Conservation (phyloP, 805 yeast species). For the Wickerhamomyces pijperi region DNA sequence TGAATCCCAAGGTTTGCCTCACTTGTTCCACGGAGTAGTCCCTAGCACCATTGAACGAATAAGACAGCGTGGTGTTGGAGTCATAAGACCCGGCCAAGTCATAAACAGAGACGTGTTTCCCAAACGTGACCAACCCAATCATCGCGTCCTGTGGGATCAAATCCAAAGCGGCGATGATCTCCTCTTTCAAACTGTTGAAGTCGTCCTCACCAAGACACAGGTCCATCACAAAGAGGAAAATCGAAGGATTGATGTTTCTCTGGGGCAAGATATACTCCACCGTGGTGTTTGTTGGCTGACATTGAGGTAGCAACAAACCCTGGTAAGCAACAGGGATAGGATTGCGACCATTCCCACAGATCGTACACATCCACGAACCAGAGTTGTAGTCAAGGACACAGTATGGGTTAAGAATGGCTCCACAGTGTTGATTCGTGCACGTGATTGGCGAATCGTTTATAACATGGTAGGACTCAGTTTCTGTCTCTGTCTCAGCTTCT, state of each 20-base stretch:
- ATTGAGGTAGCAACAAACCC: neutral
- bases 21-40: conserved; percentile 37
- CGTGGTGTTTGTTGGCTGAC: neutral
- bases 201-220: conserved; percentile 85
- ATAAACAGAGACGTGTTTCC: conserved; percentile 18
- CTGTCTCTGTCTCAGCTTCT: conserved; percentile 28
- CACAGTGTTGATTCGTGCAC: conserved; percentile 67
- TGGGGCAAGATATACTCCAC: conserved; percentile 72
- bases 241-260: conserved; percentile 77
- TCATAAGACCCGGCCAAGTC: neutral
- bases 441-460: conserved; percentile 61
- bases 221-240: conserved; percentile 78
- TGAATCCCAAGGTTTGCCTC: conserved; percentile 50
- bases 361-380: conserved; percentile 62
- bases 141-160: conserved; percentile 84
- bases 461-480: conserved; percentile 69
- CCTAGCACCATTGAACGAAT: conserved; percentile 47
- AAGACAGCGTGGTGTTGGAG: conserved; percentile 15
- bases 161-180: conserved; percentile 63
- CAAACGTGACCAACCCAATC: conserved; percentile 79
- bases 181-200: conserved; percentile 71
- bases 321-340: too few species aligned
- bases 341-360: too few species aligned
- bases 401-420: conserved; percentile 79
- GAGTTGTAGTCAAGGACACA: conserved; percentile 70